Base-by-base conservation (phyloP, 108 stramenopile genomes). In the Discostella stelligeroides region DNA sequence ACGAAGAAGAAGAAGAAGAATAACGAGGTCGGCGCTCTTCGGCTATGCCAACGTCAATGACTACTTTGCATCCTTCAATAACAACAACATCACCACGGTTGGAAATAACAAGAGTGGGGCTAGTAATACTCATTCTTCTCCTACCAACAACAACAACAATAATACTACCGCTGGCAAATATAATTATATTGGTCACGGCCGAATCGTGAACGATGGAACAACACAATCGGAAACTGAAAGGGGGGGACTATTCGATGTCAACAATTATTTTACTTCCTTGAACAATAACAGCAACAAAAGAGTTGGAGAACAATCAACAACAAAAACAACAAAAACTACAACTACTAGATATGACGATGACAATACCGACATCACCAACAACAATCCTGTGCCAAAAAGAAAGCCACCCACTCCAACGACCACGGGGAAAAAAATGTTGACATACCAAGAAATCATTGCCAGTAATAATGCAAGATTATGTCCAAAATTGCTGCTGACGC, bases 401-500 rank as follows among this genome's bases (percentile, higher is more conserved):
- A 34, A 34, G 14, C 49, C 27, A 18, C 51, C 65, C 2, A 49
- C 65, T 29, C 15, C 27, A 4, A 9, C 49, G 49, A 23, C 28
- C 14, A 54, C 28, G 24, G 12, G 1, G 49, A 8, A 27, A n/a
- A 56, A 0, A 57, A 54, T 18, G 9, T 56, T 51, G 66, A 58
- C 68, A 37, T 24, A 29, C 40, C 29, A 55, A 9, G 40, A 79
- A 68, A 68, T 79, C 21, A 51, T 71, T 25, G 66, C 65, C 0
- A 20, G 60, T 63, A 79, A 79, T 37, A 63, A 79, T 50, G 66
- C 78, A 0, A 46, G 78, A 8, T 41, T 79, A 5, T 79, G 78
- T 63, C 70, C 70, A 17, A 79, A 79, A 48, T 46, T 66, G 21
- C 76, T 94, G 24, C 69, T 94, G 56, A 94, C 90, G 4, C 92